These are phyloP conservation scores for Opeltia flavorubescens DNA, from an alignment of 495 filamentous ascomycete species.

Conservation along the genomic window DNA sequence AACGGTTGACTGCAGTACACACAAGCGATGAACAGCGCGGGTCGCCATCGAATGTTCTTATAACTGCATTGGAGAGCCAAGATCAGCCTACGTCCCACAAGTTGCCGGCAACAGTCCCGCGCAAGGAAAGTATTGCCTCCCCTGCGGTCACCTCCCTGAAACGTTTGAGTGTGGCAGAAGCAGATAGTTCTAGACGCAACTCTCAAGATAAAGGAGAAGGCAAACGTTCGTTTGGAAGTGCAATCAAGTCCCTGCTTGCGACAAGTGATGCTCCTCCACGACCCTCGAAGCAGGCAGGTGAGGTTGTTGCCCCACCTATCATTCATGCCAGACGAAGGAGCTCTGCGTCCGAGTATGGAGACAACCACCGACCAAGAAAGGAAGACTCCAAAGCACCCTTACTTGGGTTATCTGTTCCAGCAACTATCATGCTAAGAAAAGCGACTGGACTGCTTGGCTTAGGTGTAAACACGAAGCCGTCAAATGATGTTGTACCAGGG, in stretches of 20 bases:
- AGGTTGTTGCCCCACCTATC: not conserved
- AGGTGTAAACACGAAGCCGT: not conserved
- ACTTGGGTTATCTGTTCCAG: conserved; percentile 4
- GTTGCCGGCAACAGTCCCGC: not conserved
- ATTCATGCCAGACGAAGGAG: not conserved
- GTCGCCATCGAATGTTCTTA: too few relatives aligned
- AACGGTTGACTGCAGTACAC: too few relatives aligned
- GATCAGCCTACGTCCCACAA: too few relatives aligned
- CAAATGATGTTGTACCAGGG: not conserved
- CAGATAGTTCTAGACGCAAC: not conserved
- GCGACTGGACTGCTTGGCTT: conserved; percentile 5
- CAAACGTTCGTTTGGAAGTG: not conserved
- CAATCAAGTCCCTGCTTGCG: not conserved
- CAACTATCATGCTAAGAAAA: conserved; percentile 14
- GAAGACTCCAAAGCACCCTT: not conserved
- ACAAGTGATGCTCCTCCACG: not conserved
- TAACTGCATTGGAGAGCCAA: not conserved
- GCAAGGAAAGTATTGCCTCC: not conserved
- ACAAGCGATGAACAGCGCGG: too few relatives aligned
- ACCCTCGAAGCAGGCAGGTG: not conserved
- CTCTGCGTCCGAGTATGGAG: not conserved
- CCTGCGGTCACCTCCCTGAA: not conserved
- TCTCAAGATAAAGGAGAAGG: not conserved
- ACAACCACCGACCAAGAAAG: not conserved
- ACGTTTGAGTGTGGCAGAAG: not conserved